Evolutionary conservation across 495 filamentous ascomycete genomes (phyloP).

Genomic region (Hypoxylon lienhwacheense): DNA sequence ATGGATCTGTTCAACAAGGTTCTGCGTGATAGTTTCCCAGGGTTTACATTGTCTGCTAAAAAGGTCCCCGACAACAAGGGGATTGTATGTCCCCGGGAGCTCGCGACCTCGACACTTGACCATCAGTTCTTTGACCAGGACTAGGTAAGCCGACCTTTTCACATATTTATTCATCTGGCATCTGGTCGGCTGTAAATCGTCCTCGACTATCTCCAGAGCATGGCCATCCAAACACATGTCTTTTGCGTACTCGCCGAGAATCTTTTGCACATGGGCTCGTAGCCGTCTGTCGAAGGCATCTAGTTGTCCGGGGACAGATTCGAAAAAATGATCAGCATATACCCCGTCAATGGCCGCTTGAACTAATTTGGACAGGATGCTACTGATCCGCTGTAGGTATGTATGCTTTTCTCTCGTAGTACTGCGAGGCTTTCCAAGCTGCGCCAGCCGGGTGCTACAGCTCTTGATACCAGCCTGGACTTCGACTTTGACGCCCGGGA

Average conservation of each 20-base stretch:
- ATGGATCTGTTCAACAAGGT: conserved; percentile 37
- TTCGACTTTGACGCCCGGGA: conserved; percentile 31
- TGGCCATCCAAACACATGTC: conserved; percentile 38
- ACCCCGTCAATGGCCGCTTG: conserved; percentile 32
- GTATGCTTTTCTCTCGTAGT: conserved; percentile 46
- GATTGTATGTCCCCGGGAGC: conserved; percentile 47
- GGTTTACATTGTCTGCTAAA: conserved; percentile 45
- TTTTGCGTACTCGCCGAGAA: conserved; percentile 33
- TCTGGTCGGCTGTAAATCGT: conserved; percentile 16
- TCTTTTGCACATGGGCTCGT: conserved; percentile 38
- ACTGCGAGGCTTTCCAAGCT: conserved; percentile 31
- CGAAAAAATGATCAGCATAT: conserved; percentile 34
- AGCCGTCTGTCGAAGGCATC: conserved; percentile 34
- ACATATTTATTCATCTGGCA: conserved; percentile 4
- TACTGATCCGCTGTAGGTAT: conserved; percentile 44
- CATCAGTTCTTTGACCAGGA: conserved; percentile 11
- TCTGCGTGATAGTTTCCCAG: conserved; percentile 41
- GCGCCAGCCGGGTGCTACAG: conserved; percentile 18
- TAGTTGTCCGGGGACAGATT: conserved; percentile 30
- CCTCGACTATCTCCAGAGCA: conserved; percentile 33
- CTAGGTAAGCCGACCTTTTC: conserved; percentile 13
- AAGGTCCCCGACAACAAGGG: conserved; percentile 44
- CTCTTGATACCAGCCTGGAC: conserved; percentile 29
- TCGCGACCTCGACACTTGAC: conserved; percentile 41
- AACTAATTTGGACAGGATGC: conserved; percentile 18